Conservation (phyloP, 805 yeast species). For the Ogataea trehaloabstinens region DNA sequence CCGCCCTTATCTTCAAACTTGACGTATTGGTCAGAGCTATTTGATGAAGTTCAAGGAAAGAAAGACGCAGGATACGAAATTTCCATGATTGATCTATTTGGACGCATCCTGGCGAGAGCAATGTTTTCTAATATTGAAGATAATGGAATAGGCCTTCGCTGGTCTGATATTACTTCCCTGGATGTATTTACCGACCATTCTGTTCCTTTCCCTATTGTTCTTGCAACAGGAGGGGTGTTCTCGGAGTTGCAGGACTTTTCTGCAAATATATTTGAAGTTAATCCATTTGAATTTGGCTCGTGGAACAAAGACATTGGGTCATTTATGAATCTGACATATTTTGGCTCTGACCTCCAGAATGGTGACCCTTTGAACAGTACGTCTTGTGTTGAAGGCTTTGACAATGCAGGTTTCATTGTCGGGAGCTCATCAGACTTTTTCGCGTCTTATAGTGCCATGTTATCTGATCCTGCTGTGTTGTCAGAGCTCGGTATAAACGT, state of each 20-base stretch:
- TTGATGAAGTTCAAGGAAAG: constrained; percentile 48
- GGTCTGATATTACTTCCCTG: constrained; percentile 53
- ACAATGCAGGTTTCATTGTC: constrained; percentile 72
- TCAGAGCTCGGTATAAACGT: constrained; percentile 18
- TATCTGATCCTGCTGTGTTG: constrained; percentile 12
- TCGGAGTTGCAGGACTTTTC: constrained; percentile 48
- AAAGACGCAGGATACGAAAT: constrained; percentile 58
- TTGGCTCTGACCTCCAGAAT: constrained; percentile 60
- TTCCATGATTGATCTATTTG: constrained; percentile 70
- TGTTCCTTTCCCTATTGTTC: constrained; percentile 70
- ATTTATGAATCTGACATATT: constrained; percentile 60
- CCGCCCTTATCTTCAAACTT: constrained; percentile 54
- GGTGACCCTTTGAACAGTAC: constrained; percentile 47
- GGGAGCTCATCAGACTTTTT: constrained; percentile 79
- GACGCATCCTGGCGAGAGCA: constrained; percentile 63
- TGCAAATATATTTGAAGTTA: constrained; percentile 57
- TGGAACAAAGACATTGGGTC: constrained; percentile 72
- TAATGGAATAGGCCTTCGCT: constrained; percentile 57
- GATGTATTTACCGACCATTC: constrained; percentile 55
- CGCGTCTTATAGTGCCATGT: constrained; percentile 17
- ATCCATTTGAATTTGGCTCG: constrained; percentile 76
- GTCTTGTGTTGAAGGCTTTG: constrained; percentile 64
- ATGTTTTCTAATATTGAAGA: constrained; percentile 58
- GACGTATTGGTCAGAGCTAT: constrained; percentile 47
- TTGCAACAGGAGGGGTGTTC: constrained; percentile 57